Percentiles rank a stretch among this genome's conserved stretches.
Evolutionary conservation across 176 grass and related monocot genomes (phyloP).

Genomic region (Sorghum bicolor): Sorghum_bicolor_NCBIv3 NC_012872.2:72632501-72633000

Average conservation of each 20-base stretch:
- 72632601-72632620: not conserved
- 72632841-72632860: conserved; percentile 9
- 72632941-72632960: not conserved
- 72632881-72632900: not conserved
- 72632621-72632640: not conserved
- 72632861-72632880: not conserved
- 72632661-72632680: not conserved
- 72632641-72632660: not conserved
- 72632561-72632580: not conserved
- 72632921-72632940: not conserved
- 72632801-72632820: conserved; percentile 24
- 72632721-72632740: not conserved
- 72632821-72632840: not conserved
- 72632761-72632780: too few relatives aligned
- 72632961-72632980: too few relatives aligned
- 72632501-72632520: not conserved
- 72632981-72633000: too few relatives aligned
- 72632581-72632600: not conserved
- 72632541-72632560: not conserved
- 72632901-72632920: conserved; percentile 1
- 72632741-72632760: too few relatives aligned
- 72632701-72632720: not conserved
- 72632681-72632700: not conserved
- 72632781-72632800: not conserved
- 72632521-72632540: too few relatives aligned